Base-by-base conservation (phyloP, 2,329 filamentous ascomycete genomes). In the Arthrinium puccinioides region DNA sequence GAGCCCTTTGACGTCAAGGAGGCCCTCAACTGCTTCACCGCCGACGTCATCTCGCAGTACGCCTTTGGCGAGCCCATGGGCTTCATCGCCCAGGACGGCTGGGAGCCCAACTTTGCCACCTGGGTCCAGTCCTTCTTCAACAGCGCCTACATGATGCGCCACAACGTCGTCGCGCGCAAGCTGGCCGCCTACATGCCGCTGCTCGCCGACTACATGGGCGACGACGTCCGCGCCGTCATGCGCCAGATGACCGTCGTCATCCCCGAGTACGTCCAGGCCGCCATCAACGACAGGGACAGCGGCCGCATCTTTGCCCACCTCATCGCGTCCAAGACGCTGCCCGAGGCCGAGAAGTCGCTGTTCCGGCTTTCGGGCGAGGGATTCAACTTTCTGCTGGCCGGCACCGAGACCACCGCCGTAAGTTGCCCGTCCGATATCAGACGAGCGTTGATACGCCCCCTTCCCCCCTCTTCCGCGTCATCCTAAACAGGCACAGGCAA, bases 321-420 rank as follows among this genome's bases (percentile, higher is more conserved):
- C 23, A 44, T 62, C 14, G 48, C 53, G 2, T 56, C 57, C 8
- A 50, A 52, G 26, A 21, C 44, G 9, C 52, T 63, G 3, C 57
- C 61, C 1, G 40, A 48, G 7, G 38, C 45, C 5, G 60, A 64
- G 43, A 65, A 63, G 47, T 49, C 46, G 7, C 46, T 55, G 5
- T 44, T 46, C 13, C 52, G 56, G 3, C 54, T 65, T 9, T 56
- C 55, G 7, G 60, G 64, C 9, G 63, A 66, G 31, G 62, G 59
- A 4, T 59, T 63, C 34, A 53, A 55, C 8, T 46, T 63, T n/a
- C 50, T 62, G 4, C 50, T 58, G 36, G 62, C 60, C 2, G 63
- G 62, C 7, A 64, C 61, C 4, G 52, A 66, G 40, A 67, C 63
- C 5, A 65, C 63, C 2, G 44, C 49, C 11, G 47, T 48, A 39